These are phyloP conservation scores for Triticum timopheevii DNA, from an alignment of 176 grass and related monocot species.

Conservation along the genomic window DNA sequence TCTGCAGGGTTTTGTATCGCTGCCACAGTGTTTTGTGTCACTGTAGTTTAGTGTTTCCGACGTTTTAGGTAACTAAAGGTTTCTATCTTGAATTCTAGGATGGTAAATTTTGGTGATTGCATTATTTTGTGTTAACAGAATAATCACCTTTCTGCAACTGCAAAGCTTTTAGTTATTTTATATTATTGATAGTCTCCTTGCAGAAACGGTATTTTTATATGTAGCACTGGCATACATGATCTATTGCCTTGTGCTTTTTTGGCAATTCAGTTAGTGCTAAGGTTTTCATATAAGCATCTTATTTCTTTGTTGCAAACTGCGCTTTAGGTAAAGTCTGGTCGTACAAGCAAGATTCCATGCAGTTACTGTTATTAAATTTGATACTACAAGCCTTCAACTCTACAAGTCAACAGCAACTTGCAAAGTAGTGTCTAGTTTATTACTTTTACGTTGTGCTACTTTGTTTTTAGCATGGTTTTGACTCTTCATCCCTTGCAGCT, in stretches of 20 bases:
- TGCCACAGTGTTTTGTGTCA: not conserved
- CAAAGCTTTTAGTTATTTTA: not conserved
- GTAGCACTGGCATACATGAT: too few species aligned
- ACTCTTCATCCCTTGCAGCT: conserved; percentile 44
- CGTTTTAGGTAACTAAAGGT: not conserved
- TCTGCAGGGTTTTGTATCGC: not conserved
- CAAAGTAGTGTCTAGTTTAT: not conserved
- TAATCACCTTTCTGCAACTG: not conserved
- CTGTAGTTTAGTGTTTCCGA: not conserved
- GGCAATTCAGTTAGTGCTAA: not conserved
- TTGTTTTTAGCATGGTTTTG: not conserved
- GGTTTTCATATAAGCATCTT: not conserved
- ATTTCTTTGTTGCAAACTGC: not conserved
- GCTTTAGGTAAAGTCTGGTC: not conserved
- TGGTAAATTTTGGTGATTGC: not conserved
- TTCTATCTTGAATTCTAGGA: not conserved
- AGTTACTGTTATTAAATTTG: not conserved
- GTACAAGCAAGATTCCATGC: not conserved
- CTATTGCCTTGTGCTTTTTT: not conserved
- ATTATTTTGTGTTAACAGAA: not conserved
- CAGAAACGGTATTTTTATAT: too few species aligned
- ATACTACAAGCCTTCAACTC: not conserved
- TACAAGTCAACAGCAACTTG: not conserved
- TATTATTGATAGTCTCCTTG: not conserved
- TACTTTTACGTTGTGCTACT: not conserved